These are phyloP conservation scores for Inga leiocalycina DNA, from an alignment of 306 rosid species.

Conservation along the genomic window DNA sequence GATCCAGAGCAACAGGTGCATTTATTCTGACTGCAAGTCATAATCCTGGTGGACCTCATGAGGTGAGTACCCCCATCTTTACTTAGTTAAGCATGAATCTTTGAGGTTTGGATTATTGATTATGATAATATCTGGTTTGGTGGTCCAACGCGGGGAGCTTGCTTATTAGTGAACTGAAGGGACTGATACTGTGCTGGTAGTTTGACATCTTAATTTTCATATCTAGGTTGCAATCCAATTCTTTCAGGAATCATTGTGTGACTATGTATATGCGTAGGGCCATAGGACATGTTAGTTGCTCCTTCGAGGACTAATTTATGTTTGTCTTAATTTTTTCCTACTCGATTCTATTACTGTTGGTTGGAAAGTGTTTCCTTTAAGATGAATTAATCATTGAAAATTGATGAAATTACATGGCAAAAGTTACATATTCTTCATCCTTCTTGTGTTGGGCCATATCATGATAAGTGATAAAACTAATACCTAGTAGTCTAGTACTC, in stretches of 20 bases:
- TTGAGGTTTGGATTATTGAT: constrained; percentile 4
- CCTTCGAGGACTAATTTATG: background rate
- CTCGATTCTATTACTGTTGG: background rate
- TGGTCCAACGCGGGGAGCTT: constrained; percentile 9
- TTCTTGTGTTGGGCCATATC: background rate
- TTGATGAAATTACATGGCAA: background rate
- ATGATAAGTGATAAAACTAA: background rate
- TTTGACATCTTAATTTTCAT: constrained; percentile 5
- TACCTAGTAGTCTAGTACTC: background rate
- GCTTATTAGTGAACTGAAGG: background rate
- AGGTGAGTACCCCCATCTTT: constrained; percentile 50
- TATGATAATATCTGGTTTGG: constrained; percentile 16
- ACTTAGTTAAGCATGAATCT: constrained; percentile 17
- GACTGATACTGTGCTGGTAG: constrained; percentile 3
- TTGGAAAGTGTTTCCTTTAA: background rate
- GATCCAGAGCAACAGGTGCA: constrained; percentile 89
- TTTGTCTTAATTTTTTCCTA: background rate
- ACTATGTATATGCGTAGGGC: background rate
- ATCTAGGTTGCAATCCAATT: background rate
- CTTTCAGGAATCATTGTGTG: background rate
- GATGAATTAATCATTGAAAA: background rate
- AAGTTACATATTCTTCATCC: background rate
- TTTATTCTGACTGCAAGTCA: constrained; percentile 99
- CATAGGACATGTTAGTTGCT: background rate
- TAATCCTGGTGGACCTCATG: constrained; percentile 98